phyloP scores from a whole-genome alignment of 2,329 filamentous ascomycete genomes.

The Paraphoma chrysanthemicola region DNA sequence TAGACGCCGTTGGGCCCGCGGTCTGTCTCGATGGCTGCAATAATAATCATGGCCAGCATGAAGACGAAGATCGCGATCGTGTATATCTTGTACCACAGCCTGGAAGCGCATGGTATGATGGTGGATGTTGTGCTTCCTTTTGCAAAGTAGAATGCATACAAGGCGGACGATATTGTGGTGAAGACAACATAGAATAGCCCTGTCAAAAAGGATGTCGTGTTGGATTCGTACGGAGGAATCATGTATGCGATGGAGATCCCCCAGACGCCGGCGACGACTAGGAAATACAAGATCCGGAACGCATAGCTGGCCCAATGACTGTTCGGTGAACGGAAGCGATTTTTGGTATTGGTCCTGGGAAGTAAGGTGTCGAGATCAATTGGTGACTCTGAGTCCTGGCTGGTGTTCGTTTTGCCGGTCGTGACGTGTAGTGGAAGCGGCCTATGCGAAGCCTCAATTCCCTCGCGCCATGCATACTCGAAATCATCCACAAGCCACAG shows the following conservation, averaged over 20 bases:
- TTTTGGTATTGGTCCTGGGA: not conserved
- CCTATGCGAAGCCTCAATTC: not conserved
- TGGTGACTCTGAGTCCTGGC: not conserved
- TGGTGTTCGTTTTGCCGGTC: not conserved
- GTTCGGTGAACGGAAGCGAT: not conserved
- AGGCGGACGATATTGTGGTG: not conserved
- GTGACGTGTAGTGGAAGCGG: not conserved
- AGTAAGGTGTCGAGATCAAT: not conserved
- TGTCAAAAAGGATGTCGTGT: conserved; percentile 2
- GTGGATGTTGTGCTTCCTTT: conserved; percentile 14
- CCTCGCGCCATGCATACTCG: conserved; percentile 2
- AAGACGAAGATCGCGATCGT: conserved; percentile 9
- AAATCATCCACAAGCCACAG: conserved; percentile 23
- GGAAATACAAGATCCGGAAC: conserved; percentile 4
- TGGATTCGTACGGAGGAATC: not conserved
- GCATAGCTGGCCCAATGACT: conserved; percentile 3
- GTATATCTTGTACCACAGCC: conserved; percentile 19
- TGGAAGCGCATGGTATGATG: conserved; percentile 15
- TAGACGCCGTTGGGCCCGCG: conserved; percentile 4
- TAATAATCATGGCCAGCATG: conserved; percentile 5
- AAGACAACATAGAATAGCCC: not conserved
- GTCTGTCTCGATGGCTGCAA: conserved; percentile 17
- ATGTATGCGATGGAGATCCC: not conserved
- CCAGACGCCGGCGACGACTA: conserved; percentile 4
- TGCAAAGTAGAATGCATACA: conserved; percentile 10